Conservation (phyloP, 2,329 filamentous ascomycete species). For the Colletotrichum sp. region DNA sequence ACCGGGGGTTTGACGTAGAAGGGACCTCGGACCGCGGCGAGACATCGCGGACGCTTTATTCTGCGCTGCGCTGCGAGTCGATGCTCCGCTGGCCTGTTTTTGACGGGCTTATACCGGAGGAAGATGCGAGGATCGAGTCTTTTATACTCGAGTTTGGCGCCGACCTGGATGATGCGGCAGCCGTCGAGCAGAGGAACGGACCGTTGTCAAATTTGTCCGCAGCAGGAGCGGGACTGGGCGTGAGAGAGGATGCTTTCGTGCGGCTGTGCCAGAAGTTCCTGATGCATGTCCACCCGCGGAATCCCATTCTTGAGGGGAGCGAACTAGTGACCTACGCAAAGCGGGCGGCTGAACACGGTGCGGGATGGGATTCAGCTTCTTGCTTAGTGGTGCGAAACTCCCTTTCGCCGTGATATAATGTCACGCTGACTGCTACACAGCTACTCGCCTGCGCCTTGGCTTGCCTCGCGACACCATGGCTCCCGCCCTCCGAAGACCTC, state of each 20-base stretch:
- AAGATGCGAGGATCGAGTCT: conserved; percentile 11
- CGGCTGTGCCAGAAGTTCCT: conserved; percentile 22
- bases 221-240: background rate
- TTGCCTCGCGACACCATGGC: background rate
- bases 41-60: background rate
- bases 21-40: background rate
- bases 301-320: conserved; percentile 24
- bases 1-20: background rate
- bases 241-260: conserved; percentile 9
- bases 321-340: conserved; percentile 22
- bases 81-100: conserved; percentile 18
- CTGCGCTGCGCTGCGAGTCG: conserved; percentile 11
- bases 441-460: conserved; percentile 14
- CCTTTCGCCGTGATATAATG: background rate
- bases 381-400: conserved; percentile 22
- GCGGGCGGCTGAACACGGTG: conserved; percentile 9
- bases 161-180: background rate
- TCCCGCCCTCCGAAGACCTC: background rate
- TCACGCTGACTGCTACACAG: background rate
- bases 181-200: background rate
- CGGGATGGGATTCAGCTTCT: conserved; percentile 23
- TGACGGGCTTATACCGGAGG: background rate
- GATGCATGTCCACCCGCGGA: conserved; percentile 23
- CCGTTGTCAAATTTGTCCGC: rapidly evolving
- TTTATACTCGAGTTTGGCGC: background rate